Evolutionary conservation across 2,329 filamentous ascomycete genomes (phyloP), one percentile per base, ranked within the genome.

Genomic region (Helotiales sp.): DNA sequence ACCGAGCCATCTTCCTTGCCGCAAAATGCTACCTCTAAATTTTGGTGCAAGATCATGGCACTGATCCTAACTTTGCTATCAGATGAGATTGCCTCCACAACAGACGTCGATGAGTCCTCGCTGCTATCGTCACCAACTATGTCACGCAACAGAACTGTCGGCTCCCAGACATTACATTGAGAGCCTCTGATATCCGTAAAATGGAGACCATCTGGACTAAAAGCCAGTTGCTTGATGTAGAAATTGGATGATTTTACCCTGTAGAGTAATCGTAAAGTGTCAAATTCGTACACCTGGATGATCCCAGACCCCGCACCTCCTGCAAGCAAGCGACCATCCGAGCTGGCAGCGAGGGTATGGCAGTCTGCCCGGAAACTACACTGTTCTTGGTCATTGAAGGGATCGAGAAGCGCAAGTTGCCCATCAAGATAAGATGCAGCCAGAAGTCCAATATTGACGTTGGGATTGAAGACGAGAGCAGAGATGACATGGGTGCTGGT

Each of bases 141-240:
- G 32, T 76, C 75, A 30, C 73, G 64, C 45, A 77, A 63, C 11
- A 77, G 69, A 13, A 69, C 71, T 55, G 61, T 50, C 8, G 79
- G 77, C 63, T 80, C 76, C 80, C 79, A 81, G 52, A 81, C 75
- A 49, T 74, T 78, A 69, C 77, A 80, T 62, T 79, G 76, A 1
- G 73, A 65, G 3, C 75, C 76, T 66, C 78, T 69, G 26, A 80
- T 75, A 63, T 81, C 80, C 5, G 72, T 69, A 63, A 81, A 71
- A n/a, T 69, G 77, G 15, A 76, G 70, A 61, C 74, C 71, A 62
- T 81, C 78, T 45, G 61, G 68, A 34, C 71, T 70, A 50, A 80
- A 80, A n/a, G 69, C 66, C 3, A 80, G 68, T 30, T 76, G 69
- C 57, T 75, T 77, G 66, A 79, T 77, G 52, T 70, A 72, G n/a